A percentile compares a stretch with the other conserved stretches of the same genome.
These are phyloP conservation scores for Polytrichum commune DNA, from an alignment of 225 moss, liverwort and hornwort genomes.

Conservation along the genomic window DNA sequence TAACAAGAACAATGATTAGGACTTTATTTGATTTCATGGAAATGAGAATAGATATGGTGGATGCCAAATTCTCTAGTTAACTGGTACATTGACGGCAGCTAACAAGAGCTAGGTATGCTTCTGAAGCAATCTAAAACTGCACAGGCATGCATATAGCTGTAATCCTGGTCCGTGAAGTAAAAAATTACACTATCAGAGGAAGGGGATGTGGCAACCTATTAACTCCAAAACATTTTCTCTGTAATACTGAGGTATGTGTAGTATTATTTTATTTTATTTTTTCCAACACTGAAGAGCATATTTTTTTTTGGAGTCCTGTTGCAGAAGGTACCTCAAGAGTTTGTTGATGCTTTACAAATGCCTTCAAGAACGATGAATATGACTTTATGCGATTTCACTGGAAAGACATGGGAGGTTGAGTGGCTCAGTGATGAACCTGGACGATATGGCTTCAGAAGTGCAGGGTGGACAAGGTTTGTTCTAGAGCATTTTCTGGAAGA, in stretches of 20 bases:
- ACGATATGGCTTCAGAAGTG: constrained; percentile 23
- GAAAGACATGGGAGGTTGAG: constrained; percentile 30
- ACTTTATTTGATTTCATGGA: background rate
- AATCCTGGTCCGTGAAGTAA: no score
- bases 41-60: no score
- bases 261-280: no score
- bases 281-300: background rate
- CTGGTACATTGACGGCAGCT: no score
- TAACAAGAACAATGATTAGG: background rate
- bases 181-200: background rate
- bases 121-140: no score
- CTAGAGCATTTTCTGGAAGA: constrained; percentile 42
- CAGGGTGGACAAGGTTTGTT: constrained; percentile 39
- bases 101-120: no score
- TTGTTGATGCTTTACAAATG: constrained; percentile 26
- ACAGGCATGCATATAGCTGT: no score
- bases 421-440: constrained; percentile 35
- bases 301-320: background rate
- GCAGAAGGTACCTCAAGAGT: constrained; percentile 22
- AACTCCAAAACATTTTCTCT: background rate
- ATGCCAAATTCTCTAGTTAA: no score
- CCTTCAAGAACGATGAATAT: constrained; percentile 13
- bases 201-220: background rate
- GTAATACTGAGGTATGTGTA: background rate
- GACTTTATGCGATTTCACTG: constrained; percentile 23